Evolutionary conservation across 2,329 filamentous ascomycete genomes (phyloP).

Genomic region (Aspergillus sp.): DNA sequence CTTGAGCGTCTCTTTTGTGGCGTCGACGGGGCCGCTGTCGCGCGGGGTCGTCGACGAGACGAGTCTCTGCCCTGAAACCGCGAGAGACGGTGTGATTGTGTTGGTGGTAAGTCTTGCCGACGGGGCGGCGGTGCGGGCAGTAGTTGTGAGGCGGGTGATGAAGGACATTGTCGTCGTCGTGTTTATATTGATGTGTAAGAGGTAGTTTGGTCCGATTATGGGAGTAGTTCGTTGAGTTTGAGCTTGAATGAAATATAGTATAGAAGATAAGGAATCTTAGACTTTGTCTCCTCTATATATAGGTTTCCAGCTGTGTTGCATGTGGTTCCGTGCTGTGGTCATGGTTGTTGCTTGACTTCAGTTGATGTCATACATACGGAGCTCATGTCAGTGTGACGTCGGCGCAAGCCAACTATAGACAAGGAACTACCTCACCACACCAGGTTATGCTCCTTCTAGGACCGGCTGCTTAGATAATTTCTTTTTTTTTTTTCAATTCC

Average conservation of each 20-base stretch:
- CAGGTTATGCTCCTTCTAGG: background rate
- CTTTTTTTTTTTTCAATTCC: no score
- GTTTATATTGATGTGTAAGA: background rate
- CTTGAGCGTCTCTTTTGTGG: constrained; percentile 60
- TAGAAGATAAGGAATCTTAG: background rate
- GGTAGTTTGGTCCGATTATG: background rate
- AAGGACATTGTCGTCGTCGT: constrained; percentile 33
- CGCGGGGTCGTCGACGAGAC: constrained; percentile 55
- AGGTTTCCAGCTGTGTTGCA: no score
- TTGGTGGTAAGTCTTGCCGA: constrained; percentile 11
- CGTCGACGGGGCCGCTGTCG: constrained; percentile 55
- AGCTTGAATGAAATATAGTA: background rate
- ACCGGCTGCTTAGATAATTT: no score
- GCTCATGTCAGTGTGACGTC: constrained; percentile 7
- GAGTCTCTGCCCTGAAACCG: constrained; percentile 22
- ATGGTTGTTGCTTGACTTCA: background rate
- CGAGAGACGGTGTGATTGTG: background rate
- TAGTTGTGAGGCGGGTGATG: constrained; percentile 33
- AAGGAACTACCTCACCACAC: background rate
- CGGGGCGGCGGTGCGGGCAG: constrained; percentile 23
- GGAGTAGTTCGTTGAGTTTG: background rate
- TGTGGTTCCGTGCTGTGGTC: background rate
- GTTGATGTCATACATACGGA: constrained; percentile 1
- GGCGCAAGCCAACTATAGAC: background rate
- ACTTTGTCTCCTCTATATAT: background rate